These are phyloP conservation scores for Penicillium dipodomyicola DNA, from an alignment of 495 filamentous ascomycete genomes.

Conservation along the genomic window DNA sequence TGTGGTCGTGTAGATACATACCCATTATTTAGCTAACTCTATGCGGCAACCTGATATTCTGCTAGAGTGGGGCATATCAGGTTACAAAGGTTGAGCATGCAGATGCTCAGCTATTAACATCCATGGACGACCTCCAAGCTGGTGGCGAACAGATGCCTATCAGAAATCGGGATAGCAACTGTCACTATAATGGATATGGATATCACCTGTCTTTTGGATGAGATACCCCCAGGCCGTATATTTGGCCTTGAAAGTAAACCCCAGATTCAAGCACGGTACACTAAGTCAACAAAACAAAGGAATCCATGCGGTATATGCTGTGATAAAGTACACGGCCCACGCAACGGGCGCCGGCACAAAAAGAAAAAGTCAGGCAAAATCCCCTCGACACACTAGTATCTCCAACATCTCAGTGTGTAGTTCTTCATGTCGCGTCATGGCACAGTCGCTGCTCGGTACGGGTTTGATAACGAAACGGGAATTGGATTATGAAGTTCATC, in stretches of 20 bases:
- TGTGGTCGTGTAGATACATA: not conserved
- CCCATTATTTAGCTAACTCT: not conserved
- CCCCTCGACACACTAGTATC: not conserved
- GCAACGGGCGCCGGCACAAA: constrained; percentile 18
- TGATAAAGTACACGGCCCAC: constrained; percentile 39
- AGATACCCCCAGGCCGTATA: not conserved
- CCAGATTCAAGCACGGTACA: not conserved
- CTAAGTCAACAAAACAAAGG: constrained; percentile 18
- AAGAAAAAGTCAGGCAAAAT: constrained; percentile 10
- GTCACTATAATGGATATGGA: not conserved
- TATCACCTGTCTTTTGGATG: not conserved
- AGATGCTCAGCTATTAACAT: not conserved
- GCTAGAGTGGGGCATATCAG: not conserved
- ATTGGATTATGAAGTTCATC: constrained; percentile 2
- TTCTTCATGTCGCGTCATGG: not conserved
- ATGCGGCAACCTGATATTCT: not conserved
- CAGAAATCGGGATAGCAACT: not conserved
- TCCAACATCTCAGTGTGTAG: not conserved
- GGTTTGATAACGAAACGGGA: not conserved
- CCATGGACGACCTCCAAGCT: not conserved
- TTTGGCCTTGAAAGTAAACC: not conserved
- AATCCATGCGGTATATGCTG: constrained; percentile 41
- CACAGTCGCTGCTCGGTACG: constrained; percentile 4
- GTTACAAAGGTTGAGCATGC: not conserved
- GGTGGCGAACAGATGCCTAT: not conserved